Conservation (phyloP, 2,329 filamentous ascomycete genomes). For the Pyrenochaeta sp. region DNA sequence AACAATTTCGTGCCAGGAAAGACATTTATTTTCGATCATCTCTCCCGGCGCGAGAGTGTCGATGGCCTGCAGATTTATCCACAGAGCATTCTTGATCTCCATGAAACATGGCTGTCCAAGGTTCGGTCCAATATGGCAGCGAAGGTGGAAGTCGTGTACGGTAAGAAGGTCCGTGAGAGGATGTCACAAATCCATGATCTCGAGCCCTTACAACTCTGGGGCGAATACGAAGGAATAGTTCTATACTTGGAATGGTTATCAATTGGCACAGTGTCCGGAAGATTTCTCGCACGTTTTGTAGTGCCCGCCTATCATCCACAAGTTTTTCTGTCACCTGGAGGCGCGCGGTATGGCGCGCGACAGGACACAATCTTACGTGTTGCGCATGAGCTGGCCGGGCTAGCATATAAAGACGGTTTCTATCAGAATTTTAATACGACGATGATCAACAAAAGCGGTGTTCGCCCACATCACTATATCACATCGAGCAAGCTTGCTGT, state of each 20-base stretch:
- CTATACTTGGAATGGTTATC: neutral
- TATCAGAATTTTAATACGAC: neutral
- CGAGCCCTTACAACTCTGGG: neutral
- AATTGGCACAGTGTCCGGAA: neutral
- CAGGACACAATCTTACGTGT: neutral
- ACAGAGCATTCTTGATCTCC: neutral
- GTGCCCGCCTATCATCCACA: neutral
- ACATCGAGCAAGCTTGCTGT: neutral
- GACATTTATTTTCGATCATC: conserved; percentile 1
- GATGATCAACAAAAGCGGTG: neutral
- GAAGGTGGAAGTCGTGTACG: neutral
- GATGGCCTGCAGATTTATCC: neutral
- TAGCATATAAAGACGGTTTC: neutral
- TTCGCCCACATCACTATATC: neutral
- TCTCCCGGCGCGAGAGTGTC: neutral
- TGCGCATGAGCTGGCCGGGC: neutral
- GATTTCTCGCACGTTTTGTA: neutral
- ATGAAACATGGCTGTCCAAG: neutral
- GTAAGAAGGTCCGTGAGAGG: neutral
- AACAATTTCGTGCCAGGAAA: neutral
- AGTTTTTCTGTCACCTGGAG: neutral
- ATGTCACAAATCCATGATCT: neutral
- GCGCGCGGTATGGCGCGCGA: neutral
- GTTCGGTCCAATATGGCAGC: neutral
- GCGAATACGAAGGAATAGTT: neutral